Evolutionary conservation across 805 yeast genomes (phyloP).

Genomic region (Candida alai): DNA sequence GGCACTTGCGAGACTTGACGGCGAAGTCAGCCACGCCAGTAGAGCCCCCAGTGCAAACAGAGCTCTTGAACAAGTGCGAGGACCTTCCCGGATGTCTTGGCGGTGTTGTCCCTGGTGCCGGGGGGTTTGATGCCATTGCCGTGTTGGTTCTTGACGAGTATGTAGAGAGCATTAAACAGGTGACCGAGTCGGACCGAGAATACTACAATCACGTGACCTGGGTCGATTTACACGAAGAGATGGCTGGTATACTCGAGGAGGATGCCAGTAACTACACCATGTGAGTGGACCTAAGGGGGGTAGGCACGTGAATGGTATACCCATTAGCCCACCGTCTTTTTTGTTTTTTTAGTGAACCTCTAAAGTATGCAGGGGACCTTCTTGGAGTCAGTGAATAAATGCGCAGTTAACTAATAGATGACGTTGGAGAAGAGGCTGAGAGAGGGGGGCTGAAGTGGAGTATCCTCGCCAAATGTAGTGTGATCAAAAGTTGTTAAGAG

Average conservation of each 20-base stretch:
- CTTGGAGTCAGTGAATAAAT: no score
- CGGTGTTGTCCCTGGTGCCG: constrained; percentile 99
- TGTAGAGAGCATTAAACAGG: constrained; percentile 23
- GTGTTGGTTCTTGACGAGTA: constrained; percentile 54
- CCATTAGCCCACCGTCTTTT: no score
- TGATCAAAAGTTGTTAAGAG: no score
- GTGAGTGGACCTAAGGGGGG: neutral
- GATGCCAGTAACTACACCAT: constrained; percentile 25
- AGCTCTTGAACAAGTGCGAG: constrained; percentile 50
- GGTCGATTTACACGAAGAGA: constrained; percentile 65
- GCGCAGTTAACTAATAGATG: no score
- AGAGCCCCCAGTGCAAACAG: constrained; percentile 79
- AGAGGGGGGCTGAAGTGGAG: no score
- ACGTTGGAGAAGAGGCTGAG: no score
- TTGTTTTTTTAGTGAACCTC: no score
- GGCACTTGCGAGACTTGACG: constrained; percentile 58
- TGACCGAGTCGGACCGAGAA: constrained; percentile 15
- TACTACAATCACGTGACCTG: constrained; percentile 53
- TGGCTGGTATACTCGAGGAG: constrained; percentile 54
- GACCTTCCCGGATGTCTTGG: constrained; percentile 73
- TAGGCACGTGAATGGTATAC: no score
- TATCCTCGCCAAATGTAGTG: no score
- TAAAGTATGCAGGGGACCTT: no score
- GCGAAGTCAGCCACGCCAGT: constrained; percentile 72
- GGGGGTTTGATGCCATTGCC: constrained; percentile 93